Evolutionary conservation across 1,284 basidiomycete genomes (phyloP).

Genomic region (Uromyces viciae-fabae): DNA sequence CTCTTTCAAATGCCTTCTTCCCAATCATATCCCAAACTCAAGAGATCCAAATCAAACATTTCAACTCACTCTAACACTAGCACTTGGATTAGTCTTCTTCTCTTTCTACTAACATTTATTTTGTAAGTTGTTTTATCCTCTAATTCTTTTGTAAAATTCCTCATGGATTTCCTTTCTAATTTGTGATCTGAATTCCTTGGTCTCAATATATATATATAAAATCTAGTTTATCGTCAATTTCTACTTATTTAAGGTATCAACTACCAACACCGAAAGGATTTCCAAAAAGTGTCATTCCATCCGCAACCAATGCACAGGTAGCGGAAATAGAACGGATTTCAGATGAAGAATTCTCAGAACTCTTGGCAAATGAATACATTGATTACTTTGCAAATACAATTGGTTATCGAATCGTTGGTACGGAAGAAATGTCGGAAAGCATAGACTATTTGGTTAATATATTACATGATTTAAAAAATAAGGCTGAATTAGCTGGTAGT

Average conservation of each 20-base stretch:
- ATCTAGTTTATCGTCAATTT: conserved; percentile 22
- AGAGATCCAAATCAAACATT: too few species aligned
- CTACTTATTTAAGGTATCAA: conserved; percentile 28
- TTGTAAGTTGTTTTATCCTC: background rate
- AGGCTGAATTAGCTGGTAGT: conserved; percentile 57
- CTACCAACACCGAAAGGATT: conserved; percentile 25
- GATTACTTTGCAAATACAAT: conserved; percentile 64
- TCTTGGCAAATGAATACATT: conserved; percentile 45
- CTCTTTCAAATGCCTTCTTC: too few species aligned
- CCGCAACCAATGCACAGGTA: background rate
- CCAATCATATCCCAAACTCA: too few species aligned
- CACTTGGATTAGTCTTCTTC: conserved; percentile 14
- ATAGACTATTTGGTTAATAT: conserved; percentile 71
- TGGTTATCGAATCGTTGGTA: conserved; percentile 88
- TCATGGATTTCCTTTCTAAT: background rate
- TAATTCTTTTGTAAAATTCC: background rate
- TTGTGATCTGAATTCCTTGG: background rate
- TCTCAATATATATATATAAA: too few species aligned
- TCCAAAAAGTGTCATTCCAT: background rate
- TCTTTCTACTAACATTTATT: background rate
- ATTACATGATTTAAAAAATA: conserved; percentile 62
- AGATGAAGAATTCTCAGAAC: conserved; percentile 38
- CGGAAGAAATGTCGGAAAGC: conserved; percentile 76
- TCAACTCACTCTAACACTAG: too few species aligned
- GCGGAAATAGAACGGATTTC: background rate